Evolutionary conservation across 2,329 filamentous ascomycete genomes (phyloP).

Genomic region (Alternaria sp.): DNA sequence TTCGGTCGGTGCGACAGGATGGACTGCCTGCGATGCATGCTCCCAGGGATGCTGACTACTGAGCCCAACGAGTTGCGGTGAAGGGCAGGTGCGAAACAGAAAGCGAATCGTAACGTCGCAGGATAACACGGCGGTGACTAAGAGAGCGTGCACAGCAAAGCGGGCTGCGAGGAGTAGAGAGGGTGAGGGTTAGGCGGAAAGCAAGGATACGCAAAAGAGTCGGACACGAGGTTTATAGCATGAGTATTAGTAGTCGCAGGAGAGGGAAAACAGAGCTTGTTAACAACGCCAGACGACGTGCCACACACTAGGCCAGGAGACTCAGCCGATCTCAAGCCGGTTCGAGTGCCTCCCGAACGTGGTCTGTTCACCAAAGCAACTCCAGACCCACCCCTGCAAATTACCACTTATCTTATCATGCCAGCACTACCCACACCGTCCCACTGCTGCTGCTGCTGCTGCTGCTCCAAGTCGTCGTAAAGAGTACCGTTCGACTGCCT

Average conservation of each 20-base stretch:
- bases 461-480: background rate
- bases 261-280: slow-evolving; percentile 6
- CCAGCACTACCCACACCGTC: background rate
- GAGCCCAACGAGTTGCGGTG: slow-evolving; percentile 9
- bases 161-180: slow-evolving; percentile 6
- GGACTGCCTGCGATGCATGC: slow-evolving; percentile 45
- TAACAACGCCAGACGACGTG: slow-evolving; percentile 10
- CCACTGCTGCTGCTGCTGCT: background rate
- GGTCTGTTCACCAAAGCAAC: slow-evolving; percentile 12
- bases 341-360: slow-evolving; percentile 12
- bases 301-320: slow-evolving; percentile 9
- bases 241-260: slow-evolving; percentile 3
- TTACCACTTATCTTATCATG: slow-evolving; percentile 1
- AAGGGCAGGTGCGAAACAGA: background rate
- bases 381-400: slow-evolving; percentile 9
- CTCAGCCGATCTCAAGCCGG: slow-evolving; percentile 14
- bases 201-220: slow-evolving; percentile 10
- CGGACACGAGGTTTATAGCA: slow-evolving; percentile 8
- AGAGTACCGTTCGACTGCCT: background rate
- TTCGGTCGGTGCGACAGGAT: slow-evolving; percentile 48
- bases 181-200: slow-evolving; percentile 5
- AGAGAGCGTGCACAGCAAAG: slow-evolving; percentile 21
- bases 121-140: background rate
- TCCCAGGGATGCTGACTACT: slow-evolving; percentile 30
- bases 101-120: slow-evolving; percentile 2